Evolutionary conservation across 305 asterid genomes (phyloP).

Genomic region (Fraxinus sp.): DNA sequence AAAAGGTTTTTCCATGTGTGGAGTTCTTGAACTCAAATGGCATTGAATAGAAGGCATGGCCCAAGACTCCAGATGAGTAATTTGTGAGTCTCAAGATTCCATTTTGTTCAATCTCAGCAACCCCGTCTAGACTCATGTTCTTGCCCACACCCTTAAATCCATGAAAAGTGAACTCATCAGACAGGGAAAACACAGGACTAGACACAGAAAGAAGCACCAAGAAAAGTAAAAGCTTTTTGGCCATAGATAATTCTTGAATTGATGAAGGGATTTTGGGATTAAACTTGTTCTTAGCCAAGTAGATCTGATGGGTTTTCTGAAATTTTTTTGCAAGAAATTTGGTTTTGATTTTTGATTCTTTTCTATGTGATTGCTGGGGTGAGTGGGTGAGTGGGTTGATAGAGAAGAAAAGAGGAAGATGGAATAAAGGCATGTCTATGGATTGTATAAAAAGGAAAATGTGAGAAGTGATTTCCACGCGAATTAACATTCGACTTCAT

Average conservation of each 20-base stretch:
- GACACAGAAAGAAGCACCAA: neutral
- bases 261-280: neutral
- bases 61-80: slow-evolving; percentile 11
- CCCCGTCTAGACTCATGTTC: slow-evolving; percentile 23
- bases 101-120: slow-evolving; percentile 22
- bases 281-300: neutral
- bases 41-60: slow-evolving; percentile 36
- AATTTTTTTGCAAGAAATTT: neutral
- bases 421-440: neutral
- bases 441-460: neutral
- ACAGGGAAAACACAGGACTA: neutral
- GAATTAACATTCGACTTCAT: neutral
- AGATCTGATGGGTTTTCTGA: neutral
- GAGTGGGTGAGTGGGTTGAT: neutral
- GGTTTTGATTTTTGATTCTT: neutral
- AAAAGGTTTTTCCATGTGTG: slow-evolving; percentile 21
- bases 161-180: neutral
- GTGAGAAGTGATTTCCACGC: neutral
- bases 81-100: slow-evolving; percentile 35
- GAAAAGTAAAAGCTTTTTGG: neutral
- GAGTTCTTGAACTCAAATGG: slow-evolving; percentile 33
- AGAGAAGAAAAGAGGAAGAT: neutral
- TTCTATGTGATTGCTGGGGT: neutral
- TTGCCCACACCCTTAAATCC: neutral
- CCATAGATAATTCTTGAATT: neutral